Percentiles rank a stretch among this genome's conserved stretches.
These are phyloP conservation scores for Ceratobasidium sp. DNA, from an alignment of 1,284 basidiomycete genomes.

Conservation along the genomic window DNA sequence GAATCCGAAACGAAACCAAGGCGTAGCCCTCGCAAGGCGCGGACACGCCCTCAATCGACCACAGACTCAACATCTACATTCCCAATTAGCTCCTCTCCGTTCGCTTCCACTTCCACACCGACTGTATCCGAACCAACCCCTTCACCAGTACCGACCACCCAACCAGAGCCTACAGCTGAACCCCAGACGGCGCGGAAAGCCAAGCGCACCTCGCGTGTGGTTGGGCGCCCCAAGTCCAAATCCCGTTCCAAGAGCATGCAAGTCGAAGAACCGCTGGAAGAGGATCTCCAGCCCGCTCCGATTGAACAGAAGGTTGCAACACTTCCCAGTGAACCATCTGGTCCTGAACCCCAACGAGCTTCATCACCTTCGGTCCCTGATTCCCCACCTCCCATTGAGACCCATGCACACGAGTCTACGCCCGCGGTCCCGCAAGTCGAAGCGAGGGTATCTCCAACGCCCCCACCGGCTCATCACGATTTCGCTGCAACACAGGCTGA, in stretches of 20 bases:
- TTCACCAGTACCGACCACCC: background rate
- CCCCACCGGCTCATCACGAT: background rate
- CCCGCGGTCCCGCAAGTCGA: background rate
- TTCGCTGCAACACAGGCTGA: background rate
- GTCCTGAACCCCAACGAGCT: background rate
- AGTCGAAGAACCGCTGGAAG: conserved; percentile 8
- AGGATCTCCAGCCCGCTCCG: background rate
- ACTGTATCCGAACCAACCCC: background rate
- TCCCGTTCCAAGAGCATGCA: conserved; percentile 1
- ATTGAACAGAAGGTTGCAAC: background rate
- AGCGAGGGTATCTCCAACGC: background rate
- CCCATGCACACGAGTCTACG: background rate
- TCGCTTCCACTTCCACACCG: background rate
- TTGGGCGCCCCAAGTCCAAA: conserved; percentile 29
- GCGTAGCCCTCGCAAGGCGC: conserved; percentile 35
- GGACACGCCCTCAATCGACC: conserved; percentile 4
- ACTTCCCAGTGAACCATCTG: background rate
- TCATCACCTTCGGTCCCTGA: background rate
- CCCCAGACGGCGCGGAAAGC: background rate
- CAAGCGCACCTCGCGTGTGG: conserved; percentile 13
- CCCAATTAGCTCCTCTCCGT: background rate
- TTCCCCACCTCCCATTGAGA: background rate
- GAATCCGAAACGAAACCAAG: conserved; percentile 17
- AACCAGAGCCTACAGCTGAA: background rate
- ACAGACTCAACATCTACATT: background rate